Evolutionary conservation across 805 yeast species (phyloP).

Genomic region (Hanseniaspora pseudoguilliermondii): DNA sequence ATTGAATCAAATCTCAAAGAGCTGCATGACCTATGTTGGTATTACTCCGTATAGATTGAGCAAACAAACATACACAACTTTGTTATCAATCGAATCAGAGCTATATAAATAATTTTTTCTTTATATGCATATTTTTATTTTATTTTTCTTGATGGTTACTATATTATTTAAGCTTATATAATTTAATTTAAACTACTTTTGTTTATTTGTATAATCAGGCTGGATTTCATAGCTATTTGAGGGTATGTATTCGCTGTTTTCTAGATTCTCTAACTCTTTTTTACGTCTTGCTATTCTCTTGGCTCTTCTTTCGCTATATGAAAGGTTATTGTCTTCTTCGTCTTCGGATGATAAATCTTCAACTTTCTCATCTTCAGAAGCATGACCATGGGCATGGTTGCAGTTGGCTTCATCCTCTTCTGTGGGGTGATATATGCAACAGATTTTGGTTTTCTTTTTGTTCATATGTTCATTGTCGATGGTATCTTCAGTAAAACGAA

Average conservation of each 20-base stretch:
- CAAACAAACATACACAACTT: conserved; percentile 57
- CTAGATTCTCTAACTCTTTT: conserved; percentile 20
- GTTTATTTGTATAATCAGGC: conserved; percentile 40
- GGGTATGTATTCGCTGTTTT: conserved; percentile 23
- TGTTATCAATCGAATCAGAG: conserved; percentile 49
- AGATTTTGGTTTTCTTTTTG: conserved; percentile 81
- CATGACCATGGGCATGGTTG: conserved; percentile 17
- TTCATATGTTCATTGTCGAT: conserved; percentile 83
- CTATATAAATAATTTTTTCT: conserved; percentile 16
- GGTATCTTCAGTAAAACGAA: conserved; percentile 75
- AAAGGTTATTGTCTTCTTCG: conserved; percentile 28
- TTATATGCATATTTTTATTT: neutral
- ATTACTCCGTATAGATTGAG: conserved; percentile 91
- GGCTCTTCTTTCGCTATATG: conserved; percentile 25
- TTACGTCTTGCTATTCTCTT: conserved; percentile 28
- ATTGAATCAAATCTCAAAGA: conserved; percentile 55
- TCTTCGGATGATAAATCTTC: conserved; percentile 26
- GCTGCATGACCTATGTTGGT: conserved; percentile 90
- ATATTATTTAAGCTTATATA: neutral
- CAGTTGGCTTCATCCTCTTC: conserved; percentile 28
- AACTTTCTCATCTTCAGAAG: conserved; percentile 4
- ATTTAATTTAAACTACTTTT: conserved; percentile 15
- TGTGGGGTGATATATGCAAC: conserved; percentile 77
- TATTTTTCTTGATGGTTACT: conserved; percentile 4
- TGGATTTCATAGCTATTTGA: conserved; percentile 87